Percentiles rank a stretch among this genome's conserved stretches.
Conservation (phyloP, 176 grass and related monocot genomes). For the Avena sativa region DNA sequence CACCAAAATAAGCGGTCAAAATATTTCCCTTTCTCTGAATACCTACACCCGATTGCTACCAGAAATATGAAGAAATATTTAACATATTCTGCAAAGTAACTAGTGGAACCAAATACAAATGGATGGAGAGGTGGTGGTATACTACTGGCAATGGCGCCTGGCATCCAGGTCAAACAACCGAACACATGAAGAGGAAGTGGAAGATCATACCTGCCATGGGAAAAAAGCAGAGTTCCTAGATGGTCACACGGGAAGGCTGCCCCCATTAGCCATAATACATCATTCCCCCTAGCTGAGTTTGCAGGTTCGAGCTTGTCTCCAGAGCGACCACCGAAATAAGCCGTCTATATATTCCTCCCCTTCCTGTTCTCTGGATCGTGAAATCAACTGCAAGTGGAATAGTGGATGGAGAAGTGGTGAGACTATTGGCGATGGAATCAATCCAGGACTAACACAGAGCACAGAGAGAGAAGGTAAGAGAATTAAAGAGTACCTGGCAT, state of each 20-base stretch:
- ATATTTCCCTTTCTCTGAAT: conserved; percentile 6
- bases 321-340: conserved; percentile 8
- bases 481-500: neutral
- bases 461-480: neutral
- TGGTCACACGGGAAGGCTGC: neutral
- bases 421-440: neutral
- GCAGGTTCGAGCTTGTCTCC: neutral
- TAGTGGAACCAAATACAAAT: neutral
- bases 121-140: neutral
- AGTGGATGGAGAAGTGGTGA: neutral
- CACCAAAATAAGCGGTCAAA: neutral
- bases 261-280: neutral
- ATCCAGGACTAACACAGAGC: neutral
- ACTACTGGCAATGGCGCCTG: neutral
- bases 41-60: neutral
- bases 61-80: conserved; percentile 4
- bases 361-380: neutral
- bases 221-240: neutral
- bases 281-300: neutral
- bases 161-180: conserved; percentile 1
- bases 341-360: neutral
- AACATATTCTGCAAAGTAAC: neutral
- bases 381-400: neutral
- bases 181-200: neutral
- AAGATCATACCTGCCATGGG: conserved; percentile 13